Percentiles rank a stretch among this genome's conserved stretches.
These are phyloP conservation scores for Cyberlindnera lachancei DNA, from an alignment of 805 yeast genomes.

Conservation along the genomic window DNA sequence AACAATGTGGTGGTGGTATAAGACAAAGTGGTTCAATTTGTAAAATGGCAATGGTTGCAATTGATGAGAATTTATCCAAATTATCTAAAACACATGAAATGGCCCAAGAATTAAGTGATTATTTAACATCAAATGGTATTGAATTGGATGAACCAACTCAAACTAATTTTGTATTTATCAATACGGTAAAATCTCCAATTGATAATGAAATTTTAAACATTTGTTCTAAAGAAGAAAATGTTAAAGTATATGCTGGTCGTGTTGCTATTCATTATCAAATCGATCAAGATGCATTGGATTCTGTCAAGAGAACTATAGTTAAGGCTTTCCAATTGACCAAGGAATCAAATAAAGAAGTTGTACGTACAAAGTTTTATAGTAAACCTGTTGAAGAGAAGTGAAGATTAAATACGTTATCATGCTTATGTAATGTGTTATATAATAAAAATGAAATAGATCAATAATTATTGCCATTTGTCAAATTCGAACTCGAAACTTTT, in stretches of 20 bases:
- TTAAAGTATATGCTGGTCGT: constrained; percentile 57
- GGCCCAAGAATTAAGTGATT: constrained; percentile 44
- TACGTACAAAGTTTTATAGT: constrained; percentile 6
- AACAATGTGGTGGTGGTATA: constrained; percentile 92
- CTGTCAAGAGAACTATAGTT: constrained; percentile 25
- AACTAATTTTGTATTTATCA: constrained; percentile 78
- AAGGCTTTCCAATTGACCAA: constrained; percentile 30
- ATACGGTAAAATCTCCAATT: constrained; percentile 39
- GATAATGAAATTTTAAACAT: constrained; percentile 47
- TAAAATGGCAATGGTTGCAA: constrained; percentile 69
- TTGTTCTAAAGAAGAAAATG: constrained; percentile 46
- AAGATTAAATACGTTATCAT: too few relatives aligned
- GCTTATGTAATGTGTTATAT: too few relatives aligned
- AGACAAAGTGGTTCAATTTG: constrained; percentile 81
- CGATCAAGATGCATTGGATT: constrained; percentile 14
- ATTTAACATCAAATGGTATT: constrained; percentile 46
- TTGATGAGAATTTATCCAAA: constrained; percentile 57
- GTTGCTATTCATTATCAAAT: constrained; percentile 47
- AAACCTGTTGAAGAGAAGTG: neutral
- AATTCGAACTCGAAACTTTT: too few relatives aligned
- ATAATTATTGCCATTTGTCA: too few relatives aligned
- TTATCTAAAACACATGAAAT: constrained; percentile 38
- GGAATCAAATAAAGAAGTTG: constrained; percentile 1
- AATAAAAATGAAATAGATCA: too few relatives aligned
- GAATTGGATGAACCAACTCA: constrained; percentile 63